phyloP scores from a whole-genome alignment of 2,329 filamentous ascomycete genomes.

The Tolypocladium ovalisporum region DNA sequence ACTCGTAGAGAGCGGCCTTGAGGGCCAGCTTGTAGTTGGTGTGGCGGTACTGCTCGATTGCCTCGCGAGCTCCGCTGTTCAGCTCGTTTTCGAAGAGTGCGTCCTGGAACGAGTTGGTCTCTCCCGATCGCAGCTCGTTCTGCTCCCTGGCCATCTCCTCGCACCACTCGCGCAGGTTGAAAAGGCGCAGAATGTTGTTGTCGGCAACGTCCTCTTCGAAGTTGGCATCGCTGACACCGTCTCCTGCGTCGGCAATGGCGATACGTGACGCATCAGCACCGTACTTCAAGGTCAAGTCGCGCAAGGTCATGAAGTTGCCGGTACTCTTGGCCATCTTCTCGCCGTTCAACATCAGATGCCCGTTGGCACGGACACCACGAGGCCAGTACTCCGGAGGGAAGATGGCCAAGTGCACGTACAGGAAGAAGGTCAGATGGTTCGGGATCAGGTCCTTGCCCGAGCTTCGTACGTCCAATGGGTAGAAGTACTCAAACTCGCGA shows the following conservation, averaged over 20 bases:
- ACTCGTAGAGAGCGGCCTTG: conserved; percentile 80
- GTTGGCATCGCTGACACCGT: conserved; percentile 91
- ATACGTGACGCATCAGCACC: conserved; percentile 88
- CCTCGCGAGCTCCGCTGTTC: conserved; percentile 70
- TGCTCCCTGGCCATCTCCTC: conserved; percentile 71
- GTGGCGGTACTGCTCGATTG: conserved; percentile 64
- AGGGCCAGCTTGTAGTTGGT: conserved; percentile 74
- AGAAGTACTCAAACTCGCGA: conserved; percentile 93
- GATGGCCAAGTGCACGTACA: conserved; percentile 86
- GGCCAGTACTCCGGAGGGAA: conserved; percentile 89
- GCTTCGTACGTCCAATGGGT: conserved; percentile 78
- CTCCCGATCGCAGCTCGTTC: conserved; percentile 58
- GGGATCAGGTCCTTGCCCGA: conserved; percentile 90
- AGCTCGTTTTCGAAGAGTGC: conserved; percentile 88
- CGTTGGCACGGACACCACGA: conserved; percentile 73
- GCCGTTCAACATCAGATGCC: conserved; percentile 87
- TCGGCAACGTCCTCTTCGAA: conserved; percentile 95
- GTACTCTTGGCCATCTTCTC: conserved; percentile 99
- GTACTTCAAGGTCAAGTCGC: conserved; percentile 80
- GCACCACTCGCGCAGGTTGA: conserved; percentile 77
- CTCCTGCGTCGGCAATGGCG: conserved; percentile 86
- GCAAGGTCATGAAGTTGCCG: conserved; percentile 90
- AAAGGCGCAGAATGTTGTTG: conserved; percentile 78
- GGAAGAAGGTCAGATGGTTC: conserved; percentile 91
- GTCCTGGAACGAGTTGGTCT: conserved; percentile 71